These are phyloP conservation scores for Naumovozyma baii DNA, from an alignment of 805 yeast genomes.

Conservation along the genomic window DNA sequence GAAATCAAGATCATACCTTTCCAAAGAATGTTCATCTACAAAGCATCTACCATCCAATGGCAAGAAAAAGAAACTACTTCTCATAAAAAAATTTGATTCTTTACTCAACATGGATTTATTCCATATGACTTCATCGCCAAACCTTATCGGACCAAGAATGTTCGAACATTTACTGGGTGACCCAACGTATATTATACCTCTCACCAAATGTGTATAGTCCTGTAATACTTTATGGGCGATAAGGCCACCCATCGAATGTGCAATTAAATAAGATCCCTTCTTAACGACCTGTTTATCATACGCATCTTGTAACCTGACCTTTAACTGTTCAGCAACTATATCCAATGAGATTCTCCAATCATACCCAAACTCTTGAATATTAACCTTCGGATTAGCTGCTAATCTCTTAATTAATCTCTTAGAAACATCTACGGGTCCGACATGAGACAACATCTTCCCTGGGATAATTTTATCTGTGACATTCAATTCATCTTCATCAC, in stretches of 20 bases:
- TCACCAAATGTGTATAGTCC: constrained; percentile 51
- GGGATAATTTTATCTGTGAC: constrained; percentile 50
- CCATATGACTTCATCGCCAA: constrained; percentile 70
- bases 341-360: constrained; percentile 83
- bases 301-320: constrained; percentile 36
- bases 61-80: constrained; percentile 69
- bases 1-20: constrained; percentile 57
- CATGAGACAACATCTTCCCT: constrained; percentile 67
- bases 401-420: constrained; percentile 49
- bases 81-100: constrained; percentile 80
- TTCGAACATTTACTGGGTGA: constrained; percentile 77
- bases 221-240: constrained; percentile 74
- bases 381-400: constrained; percentile 45
- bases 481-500: constrained; percentile 53
- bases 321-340: constrained; percentile 42
- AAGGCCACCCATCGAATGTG: constrained; percentile 93
- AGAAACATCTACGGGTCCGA: constrained; percentile 82
- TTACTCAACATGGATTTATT: constrained; percentile 67
- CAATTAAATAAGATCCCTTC: constrained; percentile 59
- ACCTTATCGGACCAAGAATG: constrained; percentile 75
- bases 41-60: constrained; percentile 72
- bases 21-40: constrained; percentile 48
- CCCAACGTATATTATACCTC: constrained; percentile 76
- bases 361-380: constrained; percentile 72
- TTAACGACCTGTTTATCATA: constrained; percentile 33